Evolutionary conservation across 805 yeast genomes (phyloP).

Genomic region (Blastobotrys attinorum): DNA sequence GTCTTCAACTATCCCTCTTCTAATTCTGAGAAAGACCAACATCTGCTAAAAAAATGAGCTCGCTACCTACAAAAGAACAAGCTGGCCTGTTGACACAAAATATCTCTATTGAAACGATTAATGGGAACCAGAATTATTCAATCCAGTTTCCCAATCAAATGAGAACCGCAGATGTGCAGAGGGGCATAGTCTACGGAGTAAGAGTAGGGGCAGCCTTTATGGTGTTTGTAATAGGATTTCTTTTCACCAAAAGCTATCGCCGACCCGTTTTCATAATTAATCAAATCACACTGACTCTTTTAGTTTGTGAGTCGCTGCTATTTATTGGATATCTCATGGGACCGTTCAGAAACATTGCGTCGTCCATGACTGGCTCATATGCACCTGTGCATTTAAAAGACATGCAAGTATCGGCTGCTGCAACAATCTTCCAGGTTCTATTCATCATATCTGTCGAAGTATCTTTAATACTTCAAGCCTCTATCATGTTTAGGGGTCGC

Average conservation of each 20-base stretch:
- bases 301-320: conserved; percentile 54
- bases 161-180: conserved; percentile 1
- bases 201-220: conserved; percentile 49
- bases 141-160: conserved; percentile 9
- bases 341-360: conserved; percentile 42
- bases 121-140: conserved; percentile 7
- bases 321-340: conserved; percentile 48
- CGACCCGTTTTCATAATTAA: conserved; percentile 74
- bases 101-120: conserved; percentile 10
- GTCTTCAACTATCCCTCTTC: too few species aligned
- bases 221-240: conserved; percentile 36
- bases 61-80: too few species aligned
- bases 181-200: conserved; percentile 44
- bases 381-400: conserved; percentile 34
- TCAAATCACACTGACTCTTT: conserved; percentile 46
- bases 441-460: conserved; percentile 53
- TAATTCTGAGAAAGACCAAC: too few species aligned
- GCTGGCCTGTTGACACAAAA: conserved; percentile 11
- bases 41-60: too few species aligned
- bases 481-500: conserved; percentile 47
- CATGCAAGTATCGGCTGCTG: conserved; percentile 47
- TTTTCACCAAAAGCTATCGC: conserved; percentile 44
- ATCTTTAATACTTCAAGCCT: conserved; percentile 65
- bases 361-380: conserved; percentile 38
- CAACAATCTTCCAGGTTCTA: conserved; percentile 52